These are phyloP conservation scores for Diaporthe eres DNA, from an alignment of 2,329 filamentous ascomycete species.

Conservation along the genomic window DNA sequence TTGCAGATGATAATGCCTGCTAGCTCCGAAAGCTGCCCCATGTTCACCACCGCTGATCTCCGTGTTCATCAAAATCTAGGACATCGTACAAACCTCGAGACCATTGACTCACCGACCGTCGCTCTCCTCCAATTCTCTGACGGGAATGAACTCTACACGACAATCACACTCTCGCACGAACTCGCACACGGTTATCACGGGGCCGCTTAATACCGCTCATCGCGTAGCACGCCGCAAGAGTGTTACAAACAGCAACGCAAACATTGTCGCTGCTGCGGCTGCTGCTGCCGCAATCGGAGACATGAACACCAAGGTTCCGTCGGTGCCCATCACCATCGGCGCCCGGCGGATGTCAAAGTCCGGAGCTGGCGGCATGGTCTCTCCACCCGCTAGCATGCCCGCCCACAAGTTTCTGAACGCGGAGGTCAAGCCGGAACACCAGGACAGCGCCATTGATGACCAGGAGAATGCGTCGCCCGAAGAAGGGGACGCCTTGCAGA, in stretches of 20 bases:
- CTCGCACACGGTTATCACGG: conserved; percentile 84
- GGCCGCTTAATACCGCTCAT: conserved; percentile 83
- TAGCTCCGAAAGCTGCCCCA: conserved; percentile 47
- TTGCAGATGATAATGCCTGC: conserved; percentile 43
- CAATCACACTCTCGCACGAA: conserved; percentile 80
- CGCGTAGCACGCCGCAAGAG: conserved; percentile 95
- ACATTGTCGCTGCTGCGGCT: conserved; percentile 81
- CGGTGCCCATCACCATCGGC: conserved; percentile 70
- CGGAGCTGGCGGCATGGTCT: conserved; percentile 69
- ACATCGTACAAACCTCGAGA: conserved; percentile 76
- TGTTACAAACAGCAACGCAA: conserved; percentile 81
- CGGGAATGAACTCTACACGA: conserved; percentile 70
- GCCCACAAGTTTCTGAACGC: conserved; percentile 64
- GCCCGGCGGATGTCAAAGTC: conserved; percentile 78
- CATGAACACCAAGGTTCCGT: conserved; percentile 60
- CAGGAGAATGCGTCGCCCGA: conserved; percentile 72
- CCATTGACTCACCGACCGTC: conserved; percentile 76
- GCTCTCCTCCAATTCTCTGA: conserved; percentile 69
- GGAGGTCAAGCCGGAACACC: conserved; percentile 63
- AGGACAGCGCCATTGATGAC: conserved; percentile 78
- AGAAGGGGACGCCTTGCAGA: conserved; percentile 64
- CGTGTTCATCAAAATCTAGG: conserved; percentile 58
- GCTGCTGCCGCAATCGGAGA: conserved; percentile 61
- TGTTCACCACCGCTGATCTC: conserved; percentile 56
- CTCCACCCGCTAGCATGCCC: conserved; percentile 78